A percentile compares a stretch with the other conserved stretches of the same genome.
These are phyloP conservation scores for Tricholoma sp. DNA, from an alignment of 768 basidiomycete species.

Conservation along the genomic window DNA sequence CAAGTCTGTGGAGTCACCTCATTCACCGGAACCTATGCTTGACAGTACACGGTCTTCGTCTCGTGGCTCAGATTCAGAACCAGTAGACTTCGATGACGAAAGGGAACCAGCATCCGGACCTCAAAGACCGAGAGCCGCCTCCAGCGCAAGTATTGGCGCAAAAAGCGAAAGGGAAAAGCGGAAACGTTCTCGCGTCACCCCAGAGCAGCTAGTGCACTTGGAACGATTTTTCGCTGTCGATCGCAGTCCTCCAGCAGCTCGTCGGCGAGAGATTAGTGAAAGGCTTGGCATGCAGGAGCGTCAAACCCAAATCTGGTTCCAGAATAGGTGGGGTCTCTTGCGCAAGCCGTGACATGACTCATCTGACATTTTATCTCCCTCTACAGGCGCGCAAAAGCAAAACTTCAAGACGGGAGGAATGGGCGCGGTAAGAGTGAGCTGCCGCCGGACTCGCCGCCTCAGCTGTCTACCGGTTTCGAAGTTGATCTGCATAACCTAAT, in stretches of 20 bases:
- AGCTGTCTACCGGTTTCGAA: constrained; percentile 47
- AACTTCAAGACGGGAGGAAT: constrained; percentile 57
- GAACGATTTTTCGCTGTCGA: constrained; percentile 67
- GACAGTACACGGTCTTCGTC: constrained; percentile 4
- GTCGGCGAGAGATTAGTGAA: constrained; percentile 69
- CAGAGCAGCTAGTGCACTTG: constrained; percentile 72
- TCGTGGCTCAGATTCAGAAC: constrained; percentile 10
- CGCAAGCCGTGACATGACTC: background rate
- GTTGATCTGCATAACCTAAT: constrained; percentile 59
- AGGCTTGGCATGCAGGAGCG: constrained; percentile 79
- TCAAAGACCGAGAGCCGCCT: constrained; percentile 27
- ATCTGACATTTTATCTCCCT: background rate
- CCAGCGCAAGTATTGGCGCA: constrained; percentile 22
- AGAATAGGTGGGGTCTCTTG: constrained; percentile 56
- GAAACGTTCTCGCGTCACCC: constrained; percentile 75
- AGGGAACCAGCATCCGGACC: constrained; percentile 30
- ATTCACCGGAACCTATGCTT: constrained; percentile 13
- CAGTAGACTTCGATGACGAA: constrained; percentile 24
- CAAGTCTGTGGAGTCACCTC: constrained; percentile 8
- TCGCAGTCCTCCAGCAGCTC: constrained; percentile 65
- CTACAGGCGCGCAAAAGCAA: constrained; percentile 75
- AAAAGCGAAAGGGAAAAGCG: constrained; percentile 51
- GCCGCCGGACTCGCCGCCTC: constrained; percentile 47
- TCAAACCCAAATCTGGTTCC: constrained; percentile 89
- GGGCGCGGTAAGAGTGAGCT: constrained; percentile 30